A percentile compares a stretch with the other conserved stretches of the same genome.
phyloP scores from a whole-genome alignment of 768 basidiomycete species.

The Leccinum subtestaceum region DNA sequence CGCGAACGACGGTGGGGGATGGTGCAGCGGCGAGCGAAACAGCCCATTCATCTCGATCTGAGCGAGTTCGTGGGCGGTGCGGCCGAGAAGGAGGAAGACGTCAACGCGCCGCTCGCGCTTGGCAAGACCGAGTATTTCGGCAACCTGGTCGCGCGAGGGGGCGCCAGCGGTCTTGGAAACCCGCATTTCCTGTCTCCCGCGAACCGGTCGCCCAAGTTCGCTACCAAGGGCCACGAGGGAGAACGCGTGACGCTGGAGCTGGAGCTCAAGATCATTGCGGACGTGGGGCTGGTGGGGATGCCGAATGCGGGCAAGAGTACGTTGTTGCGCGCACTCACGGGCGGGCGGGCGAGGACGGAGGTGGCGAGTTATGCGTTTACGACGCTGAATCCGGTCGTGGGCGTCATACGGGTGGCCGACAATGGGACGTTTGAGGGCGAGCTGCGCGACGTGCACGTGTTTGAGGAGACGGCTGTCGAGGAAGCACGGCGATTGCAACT shows the following conservation, averaged over 20 bases:
- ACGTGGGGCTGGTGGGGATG: slow-evolving; percentile 94
- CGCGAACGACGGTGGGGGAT: slow-evolving; percentile 52
- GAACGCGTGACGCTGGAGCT: slow-evolving; percentile 79
- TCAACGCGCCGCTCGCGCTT: slow-evolving; percentile 57
- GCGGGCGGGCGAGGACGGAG: slow-evolving; percentile 76
- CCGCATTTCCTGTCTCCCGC: slow-evolving; percentile 71
- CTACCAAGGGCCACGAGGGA: slow-evolving; percentile 68
- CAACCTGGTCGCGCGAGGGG: slow-evolving; percentile 72
- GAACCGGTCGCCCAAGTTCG: slow-evolving; percentile 84
- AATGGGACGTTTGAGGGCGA: slow-evolving; percentile 75
- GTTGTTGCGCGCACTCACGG: slow-evolving; percentile 83
- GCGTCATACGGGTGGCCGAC: slow-evolving; percentile 79
- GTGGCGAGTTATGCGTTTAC: slow-evolving; percentile 94
- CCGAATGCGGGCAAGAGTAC: slow-evolving; percentile 96
- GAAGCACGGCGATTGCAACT: slow-evolving; percentile 36
- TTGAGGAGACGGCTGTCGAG: slow-evolving; percentile 69
- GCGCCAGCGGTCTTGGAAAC: slow-evolving; percentile 82
- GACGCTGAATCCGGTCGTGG: slow-evolving; percentile 91
- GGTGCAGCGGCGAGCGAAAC: slow-evolving; percentile 36
- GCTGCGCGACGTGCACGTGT: slow-evolving; percentile 44
- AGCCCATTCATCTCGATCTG: slow-evolving; percentile 60
- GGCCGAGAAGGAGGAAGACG: slow-evolving; percentile 18
- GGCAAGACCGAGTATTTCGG: slow-evolving; percentile 53
- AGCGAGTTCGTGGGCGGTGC: slow-evolving; percentile 45
- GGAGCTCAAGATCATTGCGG: slow-evolving; percentile 91